A percentile compares a stretch with the other conserved stretches of the same genome.
Conservation (phyloP, 176 grass and related monocot species). For the Metroxylon sagu region DNA sequence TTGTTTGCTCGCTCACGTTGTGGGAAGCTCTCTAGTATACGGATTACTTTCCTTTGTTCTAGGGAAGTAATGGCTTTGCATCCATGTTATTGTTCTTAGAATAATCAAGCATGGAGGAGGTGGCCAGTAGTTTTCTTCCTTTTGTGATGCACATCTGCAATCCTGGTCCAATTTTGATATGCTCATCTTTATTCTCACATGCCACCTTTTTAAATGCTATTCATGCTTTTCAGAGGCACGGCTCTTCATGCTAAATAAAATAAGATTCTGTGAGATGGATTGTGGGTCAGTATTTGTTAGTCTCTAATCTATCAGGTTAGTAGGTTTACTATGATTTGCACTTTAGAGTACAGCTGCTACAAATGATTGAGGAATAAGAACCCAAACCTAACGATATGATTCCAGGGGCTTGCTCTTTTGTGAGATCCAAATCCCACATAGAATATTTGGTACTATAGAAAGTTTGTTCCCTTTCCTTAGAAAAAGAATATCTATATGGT, state of each 20-base stretch:
- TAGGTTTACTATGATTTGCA: not conserved
- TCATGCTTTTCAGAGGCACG: not conserved
- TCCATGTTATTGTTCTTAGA: not conserved
- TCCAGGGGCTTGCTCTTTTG: not conserved
- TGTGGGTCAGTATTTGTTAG: not conserved
- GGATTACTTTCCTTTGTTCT: no score
- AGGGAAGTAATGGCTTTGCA: no score
- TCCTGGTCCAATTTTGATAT: not conserved
- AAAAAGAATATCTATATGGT: not conserved
- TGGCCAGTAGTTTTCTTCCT: conserved; percentile 1
- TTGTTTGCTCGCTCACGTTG: not conserved
- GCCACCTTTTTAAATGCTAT: not conserved
- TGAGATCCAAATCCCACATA: conserved; percentile 1
- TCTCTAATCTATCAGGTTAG: not conserved
- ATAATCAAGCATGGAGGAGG: not conserved
- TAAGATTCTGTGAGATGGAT: not conserved
- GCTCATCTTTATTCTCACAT: conserved; percentile 7
- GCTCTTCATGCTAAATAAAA: not conserved
- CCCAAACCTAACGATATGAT: not conserved
- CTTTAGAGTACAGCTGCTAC: conserved; percentile 4
- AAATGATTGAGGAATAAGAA: conserved; percentile 9
- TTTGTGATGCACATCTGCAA: conserved; percentile 2
- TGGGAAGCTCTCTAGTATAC: no score
- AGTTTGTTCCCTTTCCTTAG: not conserved
- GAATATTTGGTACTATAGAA: conserved; percentile 1